phyloP scores from a whole-genome alignment of 352 stramenopile species.

The Globisporangium mamillatum region DNA sequence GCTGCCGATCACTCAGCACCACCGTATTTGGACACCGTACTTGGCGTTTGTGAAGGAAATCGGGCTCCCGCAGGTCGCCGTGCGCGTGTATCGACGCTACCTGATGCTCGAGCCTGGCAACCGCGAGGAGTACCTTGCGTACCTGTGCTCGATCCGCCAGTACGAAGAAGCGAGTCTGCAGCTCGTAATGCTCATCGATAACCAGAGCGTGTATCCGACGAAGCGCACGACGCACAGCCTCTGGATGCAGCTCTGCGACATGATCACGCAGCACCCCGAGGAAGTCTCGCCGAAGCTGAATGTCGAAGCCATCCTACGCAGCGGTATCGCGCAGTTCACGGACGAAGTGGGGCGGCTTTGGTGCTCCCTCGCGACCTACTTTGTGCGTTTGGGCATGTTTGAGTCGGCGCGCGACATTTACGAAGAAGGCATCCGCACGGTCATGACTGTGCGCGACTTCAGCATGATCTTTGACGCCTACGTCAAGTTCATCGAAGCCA shows the following conservation, averaged over 20 bases:
- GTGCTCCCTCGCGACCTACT: slow-evolving; percentile 97
- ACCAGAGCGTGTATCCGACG: slow-evolving; percentile 41
- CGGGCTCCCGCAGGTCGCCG: slow-evolving; percentile 71
- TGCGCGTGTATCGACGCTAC: slow-evolving; percentile 87
- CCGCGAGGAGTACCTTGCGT: slow-evolving; percentile 76
- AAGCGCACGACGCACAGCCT: slow-evolving; percentile 90
- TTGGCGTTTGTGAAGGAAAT: slow-evolving; percentile 86
- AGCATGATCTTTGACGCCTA: slow-evolving; percentile 99
- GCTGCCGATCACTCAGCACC: slow-evolving; percentile 97
- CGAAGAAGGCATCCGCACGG: slow-evolving; percentile 83
- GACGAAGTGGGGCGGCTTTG: slow-evolving; percentile 98
- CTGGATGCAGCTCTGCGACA: slow-evolving; percentile 97
- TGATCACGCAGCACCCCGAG: slow-evolving; percentile 93
- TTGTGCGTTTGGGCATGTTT: slow-evolving; percentile 96
- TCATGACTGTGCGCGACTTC: slow-evolving; percentile 94
- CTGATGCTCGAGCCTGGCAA: slow-evolving; percentile 77
- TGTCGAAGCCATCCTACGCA: slow-evolving; percentile 95
- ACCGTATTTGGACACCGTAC: slow-evolving; percentile 94
- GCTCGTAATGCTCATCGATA: slow-evolving; percentile 75
- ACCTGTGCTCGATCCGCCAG: slow-evolving; percentile 65
- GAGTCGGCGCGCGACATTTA: slow-evolving; percentile 96
- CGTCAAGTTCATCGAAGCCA: slow-evolving; percentile 97
- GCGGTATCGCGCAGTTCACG: slow-evolving; percentile 89
- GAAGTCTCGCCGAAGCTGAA: slow-evolving; percentile 87
- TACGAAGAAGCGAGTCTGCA: slow-evolving; percentile 84